These are phyloP conservation scores for Trichophyton simii DNA, from an alignment of 2,329 filamentous ascomycete genomes.

Conservation along the genomic window DNA sequence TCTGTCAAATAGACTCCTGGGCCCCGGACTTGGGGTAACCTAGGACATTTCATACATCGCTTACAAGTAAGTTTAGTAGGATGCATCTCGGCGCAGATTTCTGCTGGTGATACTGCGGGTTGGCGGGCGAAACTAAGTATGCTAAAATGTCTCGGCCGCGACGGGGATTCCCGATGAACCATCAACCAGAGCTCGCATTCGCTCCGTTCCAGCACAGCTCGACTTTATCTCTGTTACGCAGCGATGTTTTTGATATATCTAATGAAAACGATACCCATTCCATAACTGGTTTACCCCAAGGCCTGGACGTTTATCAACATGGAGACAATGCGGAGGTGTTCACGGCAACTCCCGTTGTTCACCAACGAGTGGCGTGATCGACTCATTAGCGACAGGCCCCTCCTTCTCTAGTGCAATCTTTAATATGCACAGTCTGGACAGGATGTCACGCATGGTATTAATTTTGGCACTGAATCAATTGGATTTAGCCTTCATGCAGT, in stretches of 20 bases:
- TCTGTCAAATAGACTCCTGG: background rate
- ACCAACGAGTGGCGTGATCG: background rate
- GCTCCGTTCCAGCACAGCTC: background rate
- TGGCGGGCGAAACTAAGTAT: background rate
- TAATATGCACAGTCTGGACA: background rate
- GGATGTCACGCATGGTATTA: background rate
- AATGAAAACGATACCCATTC: background rate
- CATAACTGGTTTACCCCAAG: background rate
- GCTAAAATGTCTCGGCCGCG: background rate
- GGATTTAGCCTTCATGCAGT: background rate
- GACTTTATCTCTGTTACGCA: background rate
- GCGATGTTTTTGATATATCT: background rate
- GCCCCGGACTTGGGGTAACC: background rate
- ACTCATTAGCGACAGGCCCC: background rate
- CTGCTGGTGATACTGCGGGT: background rate
- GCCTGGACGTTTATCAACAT: background rate
- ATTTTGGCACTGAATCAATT: background rate
- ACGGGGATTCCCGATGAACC: background rate
- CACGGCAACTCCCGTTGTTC: background rate
- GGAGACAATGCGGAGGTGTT: slow-evolving; percentile 1
- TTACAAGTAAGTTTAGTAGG: background rate
- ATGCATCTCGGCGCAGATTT: background rate
- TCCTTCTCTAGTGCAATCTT: background rate
- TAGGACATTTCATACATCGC: background rate
- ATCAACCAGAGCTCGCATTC: background rate